A percentile compares a stretch with the other conserved stretches of the same genome.
Conservation (phyloP, 2,329 filamentous ascomycete species). For the Sporothrix luriei region DNA sequence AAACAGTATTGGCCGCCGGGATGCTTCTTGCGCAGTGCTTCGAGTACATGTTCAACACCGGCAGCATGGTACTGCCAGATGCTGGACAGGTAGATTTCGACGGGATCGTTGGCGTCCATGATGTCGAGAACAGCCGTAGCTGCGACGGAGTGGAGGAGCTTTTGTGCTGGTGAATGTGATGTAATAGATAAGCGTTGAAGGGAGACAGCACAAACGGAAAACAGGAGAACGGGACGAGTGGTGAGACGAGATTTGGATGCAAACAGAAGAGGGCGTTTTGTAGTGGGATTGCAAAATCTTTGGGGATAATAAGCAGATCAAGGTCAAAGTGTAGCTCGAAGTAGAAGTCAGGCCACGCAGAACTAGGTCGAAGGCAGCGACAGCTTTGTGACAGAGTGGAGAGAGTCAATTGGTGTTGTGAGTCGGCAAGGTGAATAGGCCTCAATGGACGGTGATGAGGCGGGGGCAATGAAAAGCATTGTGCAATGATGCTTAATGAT, state of each 20-base stretch:
- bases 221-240: background rate
- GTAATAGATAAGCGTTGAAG: background rate
- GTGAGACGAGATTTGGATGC: background rate
- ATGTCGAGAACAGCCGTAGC: background rate
- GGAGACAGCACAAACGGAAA: background rate
- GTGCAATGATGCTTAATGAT: too few relatives aligned
- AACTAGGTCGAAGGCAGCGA: background rate
- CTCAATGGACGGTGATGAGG: background rate
- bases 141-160: background rate
- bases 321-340: background rate
- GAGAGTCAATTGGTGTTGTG: background rate
- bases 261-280: background rate
- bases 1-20: constrained; percentile 37
- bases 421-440: background rate
- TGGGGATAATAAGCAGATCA: background rate
- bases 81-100: constrained; percentile 39
- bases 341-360: background rate
- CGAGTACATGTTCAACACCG: constrained; percentile 37
- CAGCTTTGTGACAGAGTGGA: too few relatives aligned
- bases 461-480: background rate
- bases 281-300: background rate
- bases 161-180: background rate
- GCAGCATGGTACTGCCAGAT: constrained; percentile 39
- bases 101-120: constrained; percentile 22
- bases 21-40: constrained; percentile 34